A percentile compares a stretch with the other conserved stretches of the same genome.
Evolutionary conservation across 2,329 filamentous ascomycete species (phyloP).

Genomic region (Colletotrichum sp.): DNA sequence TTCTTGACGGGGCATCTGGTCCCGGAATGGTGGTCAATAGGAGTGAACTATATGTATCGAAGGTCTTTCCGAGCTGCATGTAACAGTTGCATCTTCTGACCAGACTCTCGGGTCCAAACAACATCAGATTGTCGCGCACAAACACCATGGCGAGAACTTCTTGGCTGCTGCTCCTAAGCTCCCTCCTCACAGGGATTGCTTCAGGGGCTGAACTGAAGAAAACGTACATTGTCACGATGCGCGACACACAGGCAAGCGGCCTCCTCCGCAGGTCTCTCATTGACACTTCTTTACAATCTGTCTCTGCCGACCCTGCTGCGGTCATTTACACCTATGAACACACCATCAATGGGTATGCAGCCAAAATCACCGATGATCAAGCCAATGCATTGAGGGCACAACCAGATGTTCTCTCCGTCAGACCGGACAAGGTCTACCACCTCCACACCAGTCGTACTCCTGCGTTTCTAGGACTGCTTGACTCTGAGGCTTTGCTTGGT

Average conservation of each 20-base stretch:
- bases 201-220: neutral
- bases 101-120: neutral
- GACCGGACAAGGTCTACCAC: neutral
- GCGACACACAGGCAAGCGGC: neutral
- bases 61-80: neutral
- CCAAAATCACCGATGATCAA: slow-evolving; percentile 6
- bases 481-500: neutral
- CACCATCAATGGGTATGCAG: slow-evolving; percentile 14
- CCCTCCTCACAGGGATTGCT: neutral
- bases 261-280: neutral
- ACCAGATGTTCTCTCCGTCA: slow-evolving; percentile 6
- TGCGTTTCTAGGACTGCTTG: slow-evolving; percentile 6
- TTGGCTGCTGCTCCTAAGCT: neutral
- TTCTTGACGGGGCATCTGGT: neutral
- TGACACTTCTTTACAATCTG: neutral
- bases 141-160: neutral
- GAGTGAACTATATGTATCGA: neutral
- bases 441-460: slow-evolving; percentile 11
- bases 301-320: neutral
- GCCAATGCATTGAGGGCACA: neutral
- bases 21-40: neutral
- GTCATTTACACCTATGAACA: slow-evolving; percentile 16
- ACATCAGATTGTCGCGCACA: neutral
- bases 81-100: neutral
- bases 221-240: slow-evolving; percentile 2